Evolutionary conservation across 176 grass and related monocot species (phyloP), one percentile per base, ranked within the genome.

Genomic region (Microstegium vimineum): DNA sequence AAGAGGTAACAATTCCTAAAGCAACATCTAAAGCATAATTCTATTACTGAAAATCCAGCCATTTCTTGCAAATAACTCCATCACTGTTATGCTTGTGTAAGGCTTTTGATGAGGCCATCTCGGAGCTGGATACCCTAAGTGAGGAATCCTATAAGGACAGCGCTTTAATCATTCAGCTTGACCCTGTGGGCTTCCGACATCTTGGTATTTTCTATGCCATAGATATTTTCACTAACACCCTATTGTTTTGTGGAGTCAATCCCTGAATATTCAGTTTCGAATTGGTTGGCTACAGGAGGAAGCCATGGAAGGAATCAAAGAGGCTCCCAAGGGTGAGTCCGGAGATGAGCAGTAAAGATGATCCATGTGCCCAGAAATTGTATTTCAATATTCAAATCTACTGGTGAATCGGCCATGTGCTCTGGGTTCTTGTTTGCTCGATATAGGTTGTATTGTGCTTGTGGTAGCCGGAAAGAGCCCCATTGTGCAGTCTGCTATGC

Each of bases 31-130:
- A n/a, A n/a, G n/a, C n/a, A n/a, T n/a, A n/a, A n/a, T n/a, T n/a
- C n/a, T n/a, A n/a, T n/a, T n/a, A n/a, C n/a, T n/a, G n/a, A n/a
- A n/a, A n/a, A n/a, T n/a, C n/a, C n/a, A n/a, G n/a, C n/a, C n/a
- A n/a, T n/a, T n/a, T n/a, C n/a, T n/a, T n/a, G n/a, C n/a, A n/a
- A n/a, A n/a, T n/a, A n/a, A n/a, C n/a, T n/a, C n/a, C n/a, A n/a
- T n/a, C n/a, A n/a, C n/a, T n/a, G n/a, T n/a, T n/a, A n/a, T n/a
- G 28, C 11, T 72, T 77, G 27, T 74, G 28, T 23, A 42, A 95
- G 90, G 88, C 90, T 69, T 95, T 92, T 84, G 90, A 95, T 82
- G 87, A 94, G 78, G 92, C 92, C 35, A 94, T 94, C 63, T 85
- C 84, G 23, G 92, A 92, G 69, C 74, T 94, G 73, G 90, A 94